Conservation (phyloP, 2,329 filamentous ascomycete genomes). For the Colletotrichum kahawae region DNA sequence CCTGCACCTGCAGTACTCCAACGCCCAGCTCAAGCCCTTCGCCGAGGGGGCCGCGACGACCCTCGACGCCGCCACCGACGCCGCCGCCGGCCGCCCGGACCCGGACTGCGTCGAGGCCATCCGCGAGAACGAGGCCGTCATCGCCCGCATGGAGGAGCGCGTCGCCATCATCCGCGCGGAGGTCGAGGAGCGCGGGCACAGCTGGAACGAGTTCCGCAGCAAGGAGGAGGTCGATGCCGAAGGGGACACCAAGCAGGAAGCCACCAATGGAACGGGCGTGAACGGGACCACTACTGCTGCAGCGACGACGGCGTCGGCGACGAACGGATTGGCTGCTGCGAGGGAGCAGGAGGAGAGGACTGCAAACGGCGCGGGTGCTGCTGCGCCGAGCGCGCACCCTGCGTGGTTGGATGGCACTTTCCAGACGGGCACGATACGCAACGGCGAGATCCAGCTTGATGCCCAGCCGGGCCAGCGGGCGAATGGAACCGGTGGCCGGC, state of each 20-base stretch:
- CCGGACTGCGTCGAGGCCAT: constrained; percentile 77
- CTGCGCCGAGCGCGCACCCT: constrained; percentile 33
- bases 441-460: constrained; percentile 55
- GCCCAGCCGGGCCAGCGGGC: background rate
- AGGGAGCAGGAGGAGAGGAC: constrained; percentile 14
- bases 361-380: constrained; percentile 2
- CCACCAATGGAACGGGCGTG: background rate
- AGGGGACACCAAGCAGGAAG: background rate
- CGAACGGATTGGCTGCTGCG: constrained; percentile 23
- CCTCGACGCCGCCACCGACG: constrained; percentile 26
- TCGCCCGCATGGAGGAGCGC: constrained; percentile 70
- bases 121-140: constrained; percentile 72
- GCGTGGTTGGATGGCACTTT: constrained; percentile 70
- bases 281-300: background rate
- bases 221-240: constrained; percentile 47
- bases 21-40: constrained; percentile 73
- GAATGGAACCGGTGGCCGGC: constrained; percentile 44
- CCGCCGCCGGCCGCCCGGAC: constrained; percentile 49
- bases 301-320: background rate
- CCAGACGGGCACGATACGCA: constrained; percentile 61
- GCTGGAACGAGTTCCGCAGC: constrained; percentile 62
- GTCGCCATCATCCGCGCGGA: constrained; percentile 68
- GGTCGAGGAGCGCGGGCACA: constrained; percentile 62
- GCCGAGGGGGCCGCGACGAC: constrained; percentile 53
- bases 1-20: constrained; percentile 75